Base-by-base conservation (phyloP, 352 stramenopile genomes). In the Phytophthora pini region DNA sequence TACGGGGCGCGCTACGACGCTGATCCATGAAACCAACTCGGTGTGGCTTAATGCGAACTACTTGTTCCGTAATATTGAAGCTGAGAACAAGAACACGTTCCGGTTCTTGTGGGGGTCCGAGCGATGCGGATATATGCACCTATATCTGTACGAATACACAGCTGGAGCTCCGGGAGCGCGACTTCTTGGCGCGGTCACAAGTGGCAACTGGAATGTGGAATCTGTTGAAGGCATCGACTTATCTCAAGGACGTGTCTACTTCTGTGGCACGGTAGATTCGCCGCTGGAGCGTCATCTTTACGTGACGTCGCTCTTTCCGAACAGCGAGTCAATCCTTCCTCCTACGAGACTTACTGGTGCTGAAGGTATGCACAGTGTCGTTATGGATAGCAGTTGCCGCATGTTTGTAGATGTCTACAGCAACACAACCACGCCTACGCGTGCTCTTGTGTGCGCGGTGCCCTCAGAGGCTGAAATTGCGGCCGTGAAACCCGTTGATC, bases 1-100 rank as follows among this genome's bases (percentile, higher is more conserved):
- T 5, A 92, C 83, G 9, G 91, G 93, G 59, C 67, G 65, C 15
- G 70, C 73, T 11, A 80, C 65, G 7, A 84, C 93, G 36, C 62
- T 99, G 10, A 80, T 98, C 40, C 79, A 92, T 5, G 97, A 99
- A 75, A 88, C 62, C 22, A 91, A 93, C 43, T 66, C 95, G 0
- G 70, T 98, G 22, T 99, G 97, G 97, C 83, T 99, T 53, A 99
- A 99, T 79, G 83, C 97, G 1, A 93, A 97, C 67, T 96, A 99
- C 66, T 76, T 99, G 27, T 97, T 97, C 57, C 82, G 93, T 43
- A 94, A 87, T 54, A 90, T 97, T 50, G 83, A 95, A 64, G 78
- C 67, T 6, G 75, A 87, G 62, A 82, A 65, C 62, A 85, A 94
- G 52, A 84, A 83, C 48, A 83, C 80, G 5, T 98, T 99, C 74